Conservation (phyloP, 140 eudicot genomes). For the Bidens hawaiensis region DNA sequence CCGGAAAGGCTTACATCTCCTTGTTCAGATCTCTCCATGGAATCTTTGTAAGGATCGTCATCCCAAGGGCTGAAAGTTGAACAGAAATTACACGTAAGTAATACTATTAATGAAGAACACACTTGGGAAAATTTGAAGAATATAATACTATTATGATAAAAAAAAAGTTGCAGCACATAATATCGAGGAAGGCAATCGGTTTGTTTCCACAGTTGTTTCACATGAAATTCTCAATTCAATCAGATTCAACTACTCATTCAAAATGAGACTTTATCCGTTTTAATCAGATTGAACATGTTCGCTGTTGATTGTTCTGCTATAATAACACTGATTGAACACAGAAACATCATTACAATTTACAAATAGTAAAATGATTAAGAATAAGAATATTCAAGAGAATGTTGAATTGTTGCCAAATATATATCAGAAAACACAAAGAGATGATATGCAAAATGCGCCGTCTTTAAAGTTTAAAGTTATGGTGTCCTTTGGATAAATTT, state of each 20-base stretch:
- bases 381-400: background rate
- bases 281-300: background rate
- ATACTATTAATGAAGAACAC: background rate
- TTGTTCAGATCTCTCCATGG: conserved; percentile 59
- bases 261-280: background rate
- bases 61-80: conserved; percentile 74
- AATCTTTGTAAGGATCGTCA: conserved; percentile 69
- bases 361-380: background rate
- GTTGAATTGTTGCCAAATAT: conserved; percentile 1
- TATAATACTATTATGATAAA: background rate
- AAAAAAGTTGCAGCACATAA: conserved; percentile 12
- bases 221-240: conserved; percentile 8
- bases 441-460: background rate
- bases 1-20: conserved; percentile 70
- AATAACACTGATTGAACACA: background rate
- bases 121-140: background rate
- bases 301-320: background rate
- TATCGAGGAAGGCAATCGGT: background rate
- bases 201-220: background rate
- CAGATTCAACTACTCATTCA: conserved; percentile 5
- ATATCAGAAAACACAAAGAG: conserved; percentile 6
- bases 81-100: conserved; percentile 12
- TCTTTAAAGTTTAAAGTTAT: background rate
- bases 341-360: background rate
- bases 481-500: conserved; percentile 4